Evolutionary conservation across 345 rosid species (phyloP).

Genomic region (Pistacia integerrima): DNA sequence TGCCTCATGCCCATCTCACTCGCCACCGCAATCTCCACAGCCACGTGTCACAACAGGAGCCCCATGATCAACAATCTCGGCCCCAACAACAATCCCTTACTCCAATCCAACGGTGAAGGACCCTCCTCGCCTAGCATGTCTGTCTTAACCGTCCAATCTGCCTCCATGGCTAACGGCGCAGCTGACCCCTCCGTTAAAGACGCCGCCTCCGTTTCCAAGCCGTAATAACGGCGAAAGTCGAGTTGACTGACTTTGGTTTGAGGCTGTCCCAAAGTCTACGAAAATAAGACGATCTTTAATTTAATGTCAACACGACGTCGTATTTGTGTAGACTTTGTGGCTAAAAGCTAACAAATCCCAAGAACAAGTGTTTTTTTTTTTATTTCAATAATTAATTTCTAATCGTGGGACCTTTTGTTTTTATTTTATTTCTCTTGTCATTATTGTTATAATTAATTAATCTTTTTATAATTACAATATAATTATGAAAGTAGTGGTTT

Average conservation of each 20-base stretch:
- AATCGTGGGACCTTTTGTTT: not conserved
- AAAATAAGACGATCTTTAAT: slow-evolving; percentile 29
- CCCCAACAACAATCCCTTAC: slow-evolving; percentile 9
- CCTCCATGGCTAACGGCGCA: slow-evolving; percentile 45
- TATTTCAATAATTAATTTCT: not conserved
- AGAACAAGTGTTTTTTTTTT: slow-evolving; percentile 1
- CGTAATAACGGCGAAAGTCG: slow-evolving; percentile 41
- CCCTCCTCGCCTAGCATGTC: slow-evolving; percentile 81
- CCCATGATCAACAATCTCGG: slow-evolving; percentile 24
- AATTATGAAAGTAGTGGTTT: slow-evolving; percentile 15
- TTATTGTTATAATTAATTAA: not conserved
- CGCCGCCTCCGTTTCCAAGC: slow-evolving; percentile 66
- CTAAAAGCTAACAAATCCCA: slow-evolving; percentile 20
- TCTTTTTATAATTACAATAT: slow-evolving; percentile 17
- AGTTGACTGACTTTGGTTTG: slow-evolving; percentile 20
- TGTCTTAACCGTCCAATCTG: slow-evolving; percentile 73
- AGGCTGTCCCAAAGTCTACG: slow-evolving; percentile 37
- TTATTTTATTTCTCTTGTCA: not conserved
- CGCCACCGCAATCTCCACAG: slow-evolving; percentile 86
- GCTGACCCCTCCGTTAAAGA: slow-evolving; percentile 57
- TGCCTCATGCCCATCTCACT: slow-evolving; percentile 97
- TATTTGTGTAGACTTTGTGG: slow-evolving; percentile 46
- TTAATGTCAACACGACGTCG: slow-evolving; percentile 40
- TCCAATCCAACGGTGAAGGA: slow-evolving; percentile 48
- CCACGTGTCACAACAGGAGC: slow-evolving; percentile 56